Percentiles rank a stretch among this genome's conserved stretches.
phyloP scores from a whole-genome alignment of 192 early-diverging fungal species.

The Chytriomyces confervae region DNA sequence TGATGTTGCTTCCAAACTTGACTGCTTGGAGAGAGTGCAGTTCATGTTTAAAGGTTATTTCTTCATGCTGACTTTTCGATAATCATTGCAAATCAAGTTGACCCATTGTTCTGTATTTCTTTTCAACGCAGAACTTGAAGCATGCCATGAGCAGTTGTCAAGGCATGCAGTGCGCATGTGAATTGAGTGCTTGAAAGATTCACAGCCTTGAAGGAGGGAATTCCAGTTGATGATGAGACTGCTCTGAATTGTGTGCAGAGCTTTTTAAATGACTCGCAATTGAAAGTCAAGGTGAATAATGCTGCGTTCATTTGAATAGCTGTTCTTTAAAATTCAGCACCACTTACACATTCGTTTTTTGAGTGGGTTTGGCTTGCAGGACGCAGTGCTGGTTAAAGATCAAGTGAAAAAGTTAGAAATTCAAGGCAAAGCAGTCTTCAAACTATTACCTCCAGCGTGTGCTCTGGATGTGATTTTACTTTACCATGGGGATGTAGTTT shows the following conservation, averaged over 20 bases:
- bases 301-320: not conserved
- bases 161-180: conserved; percentile 5
- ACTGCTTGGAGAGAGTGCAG: conserved; percentile 27
- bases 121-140: conserved; percentile 19
- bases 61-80: not conserved
- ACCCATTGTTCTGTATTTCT: not conserved
- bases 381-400: no score
- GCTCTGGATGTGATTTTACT: not conserved
- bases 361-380: no score
- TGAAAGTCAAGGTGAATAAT: not conserved
- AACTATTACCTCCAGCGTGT: not conserved
- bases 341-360: no score
- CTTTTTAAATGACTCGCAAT: not conserved
- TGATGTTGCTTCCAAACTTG: conserved; percentile 20
- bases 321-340: not conserved
- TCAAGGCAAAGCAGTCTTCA: no score
- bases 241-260: not conserved
- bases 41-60: conserved; percentile 30
- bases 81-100: not conserved
- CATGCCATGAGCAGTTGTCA: conserved; percentile 9
- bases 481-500: no score
- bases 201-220: not conserved
- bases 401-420: no score
- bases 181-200: conserved; percentile 3
- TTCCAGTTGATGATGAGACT: conserved; percentile 17